Percentiles rank a stretch among this genome's conserved stretches.
Evolutionary conservation across 78 protist species (phyloP).

Genomic region (Chrysochromulina parva): DNA sequence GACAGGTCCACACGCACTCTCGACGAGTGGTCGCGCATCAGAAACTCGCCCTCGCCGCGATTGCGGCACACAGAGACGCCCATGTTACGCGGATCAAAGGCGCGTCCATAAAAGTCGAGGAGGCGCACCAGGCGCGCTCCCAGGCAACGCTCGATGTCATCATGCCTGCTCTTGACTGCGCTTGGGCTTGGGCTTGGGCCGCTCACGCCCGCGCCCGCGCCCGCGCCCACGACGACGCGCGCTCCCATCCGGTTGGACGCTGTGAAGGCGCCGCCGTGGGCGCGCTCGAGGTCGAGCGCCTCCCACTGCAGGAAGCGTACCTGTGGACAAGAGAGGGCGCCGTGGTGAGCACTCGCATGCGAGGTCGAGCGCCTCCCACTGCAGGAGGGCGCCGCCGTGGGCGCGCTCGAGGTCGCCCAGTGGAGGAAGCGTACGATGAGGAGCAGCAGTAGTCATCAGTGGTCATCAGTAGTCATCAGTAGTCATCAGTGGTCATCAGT

Average conservation of each 20-base stretch:
- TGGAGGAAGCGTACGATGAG: slow-evolving; percentile 26
- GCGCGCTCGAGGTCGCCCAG: background rate
- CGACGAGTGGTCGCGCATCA: background rate
- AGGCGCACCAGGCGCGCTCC: background rate
- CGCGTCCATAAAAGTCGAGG: slow-evolving; percentile 26
- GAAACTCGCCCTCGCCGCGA: background rate
- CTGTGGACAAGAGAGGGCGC: background rate
- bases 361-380: background rate
- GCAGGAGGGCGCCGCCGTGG: no score
- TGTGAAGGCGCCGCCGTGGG: no score
- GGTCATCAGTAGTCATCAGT: no score
- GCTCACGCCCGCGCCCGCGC: no score
- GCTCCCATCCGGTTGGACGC: no score
- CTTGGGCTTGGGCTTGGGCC: no score
- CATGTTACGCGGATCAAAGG: background rate
- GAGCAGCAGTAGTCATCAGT: slow-evolving; percentile 6
- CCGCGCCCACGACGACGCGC: no score
- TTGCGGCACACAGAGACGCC: background rate
- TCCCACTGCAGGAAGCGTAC: no score
- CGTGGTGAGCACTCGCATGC: no score
- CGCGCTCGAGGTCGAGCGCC: background rate
- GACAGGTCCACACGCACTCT: background rate
- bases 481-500: no score
- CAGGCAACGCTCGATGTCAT: background rate
- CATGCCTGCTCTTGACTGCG: no score